phyloP scores from a whole-genome alignment of 2,329 filamentous ascomycete genomes.

The Pseudogymnoascus sp. region DNA sequence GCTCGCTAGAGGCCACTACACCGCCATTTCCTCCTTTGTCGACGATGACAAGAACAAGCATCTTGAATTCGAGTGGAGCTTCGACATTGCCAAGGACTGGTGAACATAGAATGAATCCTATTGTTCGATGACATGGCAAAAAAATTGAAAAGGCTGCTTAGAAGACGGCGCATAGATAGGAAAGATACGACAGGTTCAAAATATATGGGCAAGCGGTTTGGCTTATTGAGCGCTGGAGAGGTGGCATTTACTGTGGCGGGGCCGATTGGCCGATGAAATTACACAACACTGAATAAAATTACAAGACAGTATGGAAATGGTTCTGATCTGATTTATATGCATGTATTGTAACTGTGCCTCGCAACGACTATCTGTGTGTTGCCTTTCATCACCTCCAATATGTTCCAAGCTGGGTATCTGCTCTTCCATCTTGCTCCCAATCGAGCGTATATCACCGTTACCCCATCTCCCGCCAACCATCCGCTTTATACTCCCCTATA shows the following conservation, averaged over 20 bases:
- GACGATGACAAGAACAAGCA: conserved; percentile 92
- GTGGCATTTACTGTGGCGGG: not conserved
- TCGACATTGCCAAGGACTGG: conserved; percentile 97
- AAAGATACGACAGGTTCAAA: not conserved
- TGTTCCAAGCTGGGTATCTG: not conserved
- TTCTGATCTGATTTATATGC: not conserved
- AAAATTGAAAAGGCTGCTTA: not conserved
- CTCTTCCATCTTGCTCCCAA: not conserved
- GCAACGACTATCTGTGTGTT: not conserved
- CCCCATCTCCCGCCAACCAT: not conserved
- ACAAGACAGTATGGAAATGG: not conserved
- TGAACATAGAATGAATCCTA: conserved; percentile 32
- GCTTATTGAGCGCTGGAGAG: conserved; percentile 3
- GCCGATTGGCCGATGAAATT: not conserved
- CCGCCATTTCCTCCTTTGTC: conserved; percentile 79
- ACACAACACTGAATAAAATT: not conserved
- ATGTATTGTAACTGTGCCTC: not conserved
- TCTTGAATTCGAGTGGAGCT: conserved; percentile 89
- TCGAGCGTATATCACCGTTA: not conserved
- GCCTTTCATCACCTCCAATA: not conserved
- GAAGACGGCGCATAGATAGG: not conserved
- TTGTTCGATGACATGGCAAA: not conserved
- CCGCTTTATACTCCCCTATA: conserved; percentile 36
- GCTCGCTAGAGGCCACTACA: conserved; percentile 84
- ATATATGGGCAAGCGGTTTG: not conserved